Evolutionary conservation across 2,329 filamentous ascomycete species (phyloP).

Genomic region (Scedosporium aurantiacum): DNA sequence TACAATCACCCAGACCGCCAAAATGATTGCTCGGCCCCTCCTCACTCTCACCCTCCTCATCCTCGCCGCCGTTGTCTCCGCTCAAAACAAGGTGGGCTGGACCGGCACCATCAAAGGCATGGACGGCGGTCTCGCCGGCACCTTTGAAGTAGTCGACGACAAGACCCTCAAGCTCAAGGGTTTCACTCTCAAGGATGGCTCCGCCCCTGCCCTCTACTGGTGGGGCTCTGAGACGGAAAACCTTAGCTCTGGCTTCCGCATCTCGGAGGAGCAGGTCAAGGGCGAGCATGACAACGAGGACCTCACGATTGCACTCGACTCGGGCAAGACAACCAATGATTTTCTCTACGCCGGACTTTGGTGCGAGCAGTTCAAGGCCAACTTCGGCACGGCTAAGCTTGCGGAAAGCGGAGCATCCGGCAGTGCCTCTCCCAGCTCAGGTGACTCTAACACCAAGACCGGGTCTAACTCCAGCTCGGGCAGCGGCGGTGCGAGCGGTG

Average conservation of each 20-base stretch:
- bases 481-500: background rate
- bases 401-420: background rate
- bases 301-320: conserved; percentile 14
- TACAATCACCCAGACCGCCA: background rate
- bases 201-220: conserved; percentile 18
- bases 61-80: background rate
- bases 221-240: conserved; percentile 14
- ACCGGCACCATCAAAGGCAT: conserved; percentile 12
- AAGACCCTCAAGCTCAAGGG: conserved; percentile 12
- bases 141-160: conserved; percentile 13
- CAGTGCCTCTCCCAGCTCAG: background rate
- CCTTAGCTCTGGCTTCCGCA: conserved; percentile 15
- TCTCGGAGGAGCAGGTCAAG: conserved; percentile 15
- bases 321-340: conserved; percentile 14
- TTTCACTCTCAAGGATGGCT: conserved; percentile 16
- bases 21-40: background rate
- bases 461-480: background rate
- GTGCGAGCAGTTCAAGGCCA: conserved; percentile 15
- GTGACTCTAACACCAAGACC: background rate
- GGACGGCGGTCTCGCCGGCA: conserved; percentile 16
- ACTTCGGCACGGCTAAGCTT: conserved; percentile 15
- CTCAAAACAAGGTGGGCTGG: conserved; percentile 8
- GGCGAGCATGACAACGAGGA: conserved; percentile 9
- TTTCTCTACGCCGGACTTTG: conserved; percentile 14
- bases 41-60: background rate